Evolutionary conservation across 352 stramenopile genomes (phyloP).

Genomic region (Globisporangium emineosum): DNA sequence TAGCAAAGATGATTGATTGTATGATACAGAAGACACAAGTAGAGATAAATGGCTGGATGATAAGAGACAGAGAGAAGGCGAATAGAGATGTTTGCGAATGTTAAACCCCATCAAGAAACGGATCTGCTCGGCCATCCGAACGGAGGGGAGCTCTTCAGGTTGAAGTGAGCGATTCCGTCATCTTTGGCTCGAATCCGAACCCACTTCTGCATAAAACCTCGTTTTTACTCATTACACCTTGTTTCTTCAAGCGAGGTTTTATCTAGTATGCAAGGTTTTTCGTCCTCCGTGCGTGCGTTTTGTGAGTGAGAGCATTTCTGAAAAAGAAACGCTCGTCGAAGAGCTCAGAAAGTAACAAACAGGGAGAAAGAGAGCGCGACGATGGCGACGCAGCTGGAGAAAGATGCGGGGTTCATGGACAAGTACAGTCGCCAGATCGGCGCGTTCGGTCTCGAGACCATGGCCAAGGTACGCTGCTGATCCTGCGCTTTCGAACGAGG

Average conservation of each 20-base stretch:
- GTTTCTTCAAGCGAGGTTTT: no score
- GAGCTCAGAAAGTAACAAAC: conserved; percentile 16
- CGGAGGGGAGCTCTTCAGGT: background rate
- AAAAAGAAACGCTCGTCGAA: conserved; percentile 20
- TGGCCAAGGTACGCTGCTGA: conserved; percentile 74
- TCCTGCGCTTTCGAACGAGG: conserved; percentile 11
- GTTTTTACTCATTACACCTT: background rate
- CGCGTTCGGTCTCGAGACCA: conserved; percentile 89
- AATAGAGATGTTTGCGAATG: no score
- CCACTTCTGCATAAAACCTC: conserved; percentile 4
- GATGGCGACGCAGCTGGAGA: conserved; percentile 73
- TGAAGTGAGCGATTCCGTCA: conserved; percentile 32
- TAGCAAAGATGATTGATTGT: background rate
- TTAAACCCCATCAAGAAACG: background rate
- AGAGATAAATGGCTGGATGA: background rate
- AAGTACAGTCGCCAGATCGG: conserved; percentile 93
- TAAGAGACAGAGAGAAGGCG: background rate
- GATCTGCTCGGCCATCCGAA: background rate
- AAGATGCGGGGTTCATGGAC: conserved; percentile 91
- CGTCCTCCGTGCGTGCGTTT: background rate
- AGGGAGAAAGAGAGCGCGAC: conserved; percentile 33
- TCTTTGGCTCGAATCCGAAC: conserved; percentile 10
- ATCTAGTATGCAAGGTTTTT: background rate
- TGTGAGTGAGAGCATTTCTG: background rate
- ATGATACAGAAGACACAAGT: conserved; percentile 2